A percentile compares a stretch with the other conserved stretches of the same genome.
phyloP scores from a whole-genome alignment of 352 stramenopile species.

The Globisporangium ultimum region DNA sequence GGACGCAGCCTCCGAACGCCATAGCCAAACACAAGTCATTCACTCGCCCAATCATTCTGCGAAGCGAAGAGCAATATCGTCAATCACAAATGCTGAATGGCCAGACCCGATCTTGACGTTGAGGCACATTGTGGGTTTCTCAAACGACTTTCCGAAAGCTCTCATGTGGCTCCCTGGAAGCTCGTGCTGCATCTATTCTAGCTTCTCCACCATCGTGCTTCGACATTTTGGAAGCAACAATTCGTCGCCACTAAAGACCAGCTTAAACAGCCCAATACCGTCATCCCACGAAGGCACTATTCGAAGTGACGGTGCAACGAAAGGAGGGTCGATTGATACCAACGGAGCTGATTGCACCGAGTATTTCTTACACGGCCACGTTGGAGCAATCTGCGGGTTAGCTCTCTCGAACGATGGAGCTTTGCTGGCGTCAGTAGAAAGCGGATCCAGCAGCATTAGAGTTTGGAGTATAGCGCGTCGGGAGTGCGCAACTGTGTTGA shows the following conservation, averaged over 20 bases:
- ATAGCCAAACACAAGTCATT: neutral
- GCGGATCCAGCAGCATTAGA: constrained; percentile 28
- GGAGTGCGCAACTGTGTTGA: constrained; percentile 48
- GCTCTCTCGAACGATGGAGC: constrained; percentile 37
- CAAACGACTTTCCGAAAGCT: constrained; percentile 34
- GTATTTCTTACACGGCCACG: constrained; percentile 43
- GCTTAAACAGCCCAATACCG: neutral
- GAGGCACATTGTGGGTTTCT: constrained; percentile 59
- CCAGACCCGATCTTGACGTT: constrained; percentile 65
- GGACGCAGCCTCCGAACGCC: too few species aligned
- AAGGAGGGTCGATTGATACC: neutral
- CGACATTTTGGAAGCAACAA: constrained; percentile 24
- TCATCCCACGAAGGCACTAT: too few species aligned
- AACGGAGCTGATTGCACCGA: constrained; percentile 5
- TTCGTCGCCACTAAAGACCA: neutral
- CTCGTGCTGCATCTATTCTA: constrained; percentile 55
- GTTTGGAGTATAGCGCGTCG: constrained; percentile 48
- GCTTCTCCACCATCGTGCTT: constrained; percentile 60
- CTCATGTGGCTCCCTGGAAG: constrained; percentile 49
- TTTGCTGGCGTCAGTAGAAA: constrained; percentile 39
- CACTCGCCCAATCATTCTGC: too few species aligned
- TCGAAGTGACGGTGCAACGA: constrained; percentile 4
- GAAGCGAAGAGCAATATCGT: constrained; percentile 15
- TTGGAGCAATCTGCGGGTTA: constrained; percentile 26
- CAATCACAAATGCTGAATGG: constrained; percentile 44